A percentile compares a stretch with the other conserved stretches of the same genome.
Evolutionary conservation across 2,329 filamentous ascomycete genomes (phyloP).

Genomic region (Sarocladium oryzae): DNA sequence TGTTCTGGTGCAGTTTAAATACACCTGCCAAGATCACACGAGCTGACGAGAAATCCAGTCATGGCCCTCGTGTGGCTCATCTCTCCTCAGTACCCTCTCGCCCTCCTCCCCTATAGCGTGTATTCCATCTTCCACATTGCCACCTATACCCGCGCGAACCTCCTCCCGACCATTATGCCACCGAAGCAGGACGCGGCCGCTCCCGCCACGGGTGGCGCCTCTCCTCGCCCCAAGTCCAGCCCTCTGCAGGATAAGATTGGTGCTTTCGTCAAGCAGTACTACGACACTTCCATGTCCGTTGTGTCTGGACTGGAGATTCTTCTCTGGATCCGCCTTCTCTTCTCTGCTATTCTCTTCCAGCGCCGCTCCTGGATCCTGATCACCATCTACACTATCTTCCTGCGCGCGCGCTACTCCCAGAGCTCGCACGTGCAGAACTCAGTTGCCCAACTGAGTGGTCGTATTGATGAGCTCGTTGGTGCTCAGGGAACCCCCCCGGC

Average conservation of each 20-base stretch:
- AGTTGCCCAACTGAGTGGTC: conserved; percentile 64
- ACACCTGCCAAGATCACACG: not conserved
- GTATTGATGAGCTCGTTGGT: conserved; percentile 74
- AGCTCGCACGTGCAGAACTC: conserved; percentile 87
- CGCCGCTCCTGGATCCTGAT: conserved; percentile 88
- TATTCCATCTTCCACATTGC: conserved; percentile 99
- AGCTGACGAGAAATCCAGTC: conserved; percentile 42
- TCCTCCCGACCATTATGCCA: conserved; percentile 80
- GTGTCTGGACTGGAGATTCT: conserved; percentile 83
- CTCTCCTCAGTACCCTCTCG: conserved; percentile 80
- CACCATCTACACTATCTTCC: conserved; percentile 80
- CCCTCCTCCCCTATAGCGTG: conserved; percentile 87
- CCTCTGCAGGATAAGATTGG: conserved; percentile 78
- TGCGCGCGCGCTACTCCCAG: conserved; percentile 83
- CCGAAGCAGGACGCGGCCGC: conserved; percentile 31
- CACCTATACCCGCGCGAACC: conserved; percentile 88
- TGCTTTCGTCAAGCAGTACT: conserved; percentile 95
- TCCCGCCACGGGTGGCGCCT: conserved; percentile 50
- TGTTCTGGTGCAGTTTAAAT: not conserved
- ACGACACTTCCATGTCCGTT: conserved; percentile 90
- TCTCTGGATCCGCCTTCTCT: conserved; percentile 76
- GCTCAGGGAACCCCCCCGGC: conserved; percentile 81
- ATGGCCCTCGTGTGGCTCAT: conserved; percentile 96
- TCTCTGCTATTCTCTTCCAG: conserved; percentile 80
- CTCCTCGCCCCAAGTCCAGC: conserved; percentile 41